These are phyloP conservation scores for Citrullus amarus DNA, from an alignment of 306 rosid genomes.

Conservation along the genomic window DNA sequence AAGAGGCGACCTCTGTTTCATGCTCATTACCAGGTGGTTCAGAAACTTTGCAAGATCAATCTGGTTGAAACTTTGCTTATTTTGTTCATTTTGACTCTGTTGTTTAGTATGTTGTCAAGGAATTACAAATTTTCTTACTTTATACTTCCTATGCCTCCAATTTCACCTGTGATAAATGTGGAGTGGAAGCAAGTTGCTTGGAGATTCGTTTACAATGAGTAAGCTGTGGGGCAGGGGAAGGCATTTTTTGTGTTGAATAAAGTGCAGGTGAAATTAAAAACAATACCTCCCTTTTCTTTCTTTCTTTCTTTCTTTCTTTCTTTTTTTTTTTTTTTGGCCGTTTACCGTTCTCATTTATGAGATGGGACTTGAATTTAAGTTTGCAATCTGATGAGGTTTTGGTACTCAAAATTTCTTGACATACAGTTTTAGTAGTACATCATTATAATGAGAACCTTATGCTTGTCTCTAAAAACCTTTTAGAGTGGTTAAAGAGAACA, in stretches of 20 bases:
- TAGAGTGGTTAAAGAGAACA: too few species aligned
- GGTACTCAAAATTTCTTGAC: neutral
- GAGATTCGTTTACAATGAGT: slow-evolving; percentile 7
- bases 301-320: too few species aligned
- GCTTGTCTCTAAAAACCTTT: too few species aligned
- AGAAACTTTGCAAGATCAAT: slow-evolving; percentile 42
- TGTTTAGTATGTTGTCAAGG: slow-evolving; percentile 12
- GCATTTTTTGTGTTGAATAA: slow-evolving; percentile 76
- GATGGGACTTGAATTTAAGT: neutral
- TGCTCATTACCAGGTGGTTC: slow-evolving; percentile 34
- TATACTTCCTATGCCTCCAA: slow-evolving; percentile 51
- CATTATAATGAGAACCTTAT: neutral
- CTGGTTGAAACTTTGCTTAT: slow-evolving; percentile 17
- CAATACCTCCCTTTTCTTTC: neutral
- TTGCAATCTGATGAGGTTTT: slow-evolving; percentile 3
- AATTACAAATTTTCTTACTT: slow-evolving; percentile 37
- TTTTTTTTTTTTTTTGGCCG: neutral
- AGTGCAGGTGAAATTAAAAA: slow-evolving; percentile 60
- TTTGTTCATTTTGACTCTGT: slow-evolving; percentile 14
- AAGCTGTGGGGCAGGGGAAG: slow-evolving; percentile 39
- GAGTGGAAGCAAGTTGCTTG: slow-evolving; percentile 29
- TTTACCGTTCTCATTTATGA: neutral
- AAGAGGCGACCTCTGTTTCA: slow-evolving; percentile 34
- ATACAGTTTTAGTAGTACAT: neutral
- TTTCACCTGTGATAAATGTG: slow-evolving; percentile 50